Percentiles rank a stretch among this genome's conserved stretches.
Conservation (phyloP, 331 rosid genomes). For the Prunus yedoensis region DNA sequence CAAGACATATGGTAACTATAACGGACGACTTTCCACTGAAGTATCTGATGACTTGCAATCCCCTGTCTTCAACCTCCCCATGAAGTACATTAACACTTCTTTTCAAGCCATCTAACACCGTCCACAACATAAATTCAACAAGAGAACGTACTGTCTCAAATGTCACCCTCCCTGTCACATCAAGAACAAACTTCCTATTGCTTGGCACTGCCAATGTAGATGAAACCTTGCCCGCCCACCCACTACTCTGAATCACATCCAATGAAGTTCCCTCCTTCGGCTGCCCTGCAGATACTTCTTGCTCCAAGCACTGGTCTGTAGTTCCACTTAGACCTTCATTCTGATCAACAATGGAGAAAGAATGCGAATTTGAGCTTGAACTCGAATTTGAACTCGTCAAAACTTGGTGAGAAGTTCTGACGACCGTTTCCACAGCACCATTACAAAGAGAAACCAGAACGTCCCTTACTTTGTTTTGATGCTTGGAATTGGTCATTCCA, state of each 20-base stretch:
- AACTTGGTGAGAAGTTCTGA: slow-evolving; percentile 80
- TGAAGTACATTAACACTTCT: slow-evolving; percentile 51
- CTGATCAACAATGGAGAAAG: slow-evolving; percentile 29
- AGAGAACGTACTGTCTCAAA: slow-evolving; percentile 68
- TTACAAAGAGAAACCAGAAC: slow-evolving; percentile 63
- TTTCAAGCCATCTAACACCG: slow-evolving; percentile 58
- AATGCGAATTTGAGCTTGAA: slow-evolving; percentile 21
- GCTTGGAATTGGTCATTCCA: slow-evolving; percentile 79
- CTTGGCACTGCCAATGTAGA: slow-evolving; percentile 77
- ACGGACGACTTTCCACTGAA: slow-evolving; percentile 77
- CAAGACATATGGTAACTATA: slow-evolving; percentile 74
- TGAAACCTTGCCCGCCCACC: slow-evolving; percentile 67
- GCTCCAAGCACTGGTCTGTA: slow-evolving; percentile 29
- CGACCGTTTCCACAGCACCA: slow-evolving; percentile 85
- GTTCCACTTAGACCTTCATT: slow-evolving; percentile 21
- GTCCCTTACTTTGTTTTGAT: slow-evolving; percentile 58
- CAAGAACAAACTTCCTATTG: slow-evolving; percentile 69
- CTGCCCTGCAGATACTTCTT: slow-evolving; percentile 37
- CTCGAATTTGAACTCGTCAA: slow-evolving; percentile 39
- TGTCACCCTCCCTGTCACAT: slow-evolving; percentile 83
- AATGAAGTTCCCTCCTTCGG: slow-evolving; percentile 24
- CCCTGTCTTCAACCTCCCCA: slow-evolving; percentile 62
- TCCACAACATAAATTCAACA: slow-evolving; percentile 54
- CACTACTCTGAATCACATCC: slow-evolving; percentile 33
- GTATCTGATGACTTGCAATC: slow-evolving; percentile 63